Percentiles rank a stretch among this genome's conserved stretches.
These are phyloP conservation scores for Colletotrichum endophyticum DNA, from an alignment of 2,329 filamentous ascomycete species.

Conservation along the genomic window DNA sequence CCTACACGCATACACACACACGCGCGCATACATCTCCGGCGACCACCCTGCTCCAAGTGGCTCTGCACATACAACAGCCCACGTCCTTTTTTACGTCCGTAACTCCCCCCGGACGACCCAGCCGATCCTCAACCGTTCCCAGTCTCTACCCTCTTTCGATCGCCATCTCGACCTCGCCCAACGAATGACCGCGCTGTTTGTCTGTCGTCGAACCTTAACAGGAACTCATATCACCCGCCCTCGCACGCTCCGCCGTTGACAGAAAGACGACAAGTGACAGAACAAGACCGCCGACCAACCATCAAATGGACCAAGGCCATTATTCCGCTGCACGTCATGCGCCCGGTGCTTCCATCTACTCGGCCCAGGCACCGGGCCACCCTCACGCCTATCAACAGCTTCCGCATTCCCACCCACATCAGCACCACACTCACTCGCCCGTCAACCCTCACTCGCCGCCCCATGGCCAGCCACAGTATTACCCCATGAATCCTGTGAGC, in stretches of 20 bases:
- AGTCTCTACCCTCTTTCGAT: conserved; percentile 1
- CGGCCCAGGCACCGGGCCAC: conserved; percentile 4
- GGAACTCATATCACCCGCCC: conserved; percentile 16
- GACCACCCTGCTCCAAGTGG: background rate
- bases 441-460: conserved; percentile 2
- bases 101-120: conserved; percentile 14
- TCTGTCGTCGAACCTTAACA: background rate
- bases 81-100: conserved; percentile 21
- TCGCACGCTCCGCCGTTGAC: background rate
- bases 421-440: conserved; percentile 7
- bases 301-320: conserved; percentile 14
- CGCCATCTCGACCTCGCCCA: background rate
- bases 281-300: background rate
- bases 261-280: conserved; percentile 15
- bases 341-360: conserved; percentile 5
- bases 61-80: conserved; percentile 8
- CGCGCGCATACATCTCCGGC: background rate
- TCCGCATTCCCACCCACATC: background rate
- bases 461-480: conserved; percentile 19
- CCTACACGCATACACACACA: background rate
- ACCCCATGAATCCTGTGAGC: conserved; percentile 14
- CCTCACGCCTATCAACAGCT: background rate
- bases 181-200: conserved; percentile 14
- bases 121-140: conserved; percentile 3
- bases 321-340: conserved; percentile 22